Evolutionary conservation across 805 yeast genomes (phyloP).

Genomic region (Starmera caribaea): DNA sequence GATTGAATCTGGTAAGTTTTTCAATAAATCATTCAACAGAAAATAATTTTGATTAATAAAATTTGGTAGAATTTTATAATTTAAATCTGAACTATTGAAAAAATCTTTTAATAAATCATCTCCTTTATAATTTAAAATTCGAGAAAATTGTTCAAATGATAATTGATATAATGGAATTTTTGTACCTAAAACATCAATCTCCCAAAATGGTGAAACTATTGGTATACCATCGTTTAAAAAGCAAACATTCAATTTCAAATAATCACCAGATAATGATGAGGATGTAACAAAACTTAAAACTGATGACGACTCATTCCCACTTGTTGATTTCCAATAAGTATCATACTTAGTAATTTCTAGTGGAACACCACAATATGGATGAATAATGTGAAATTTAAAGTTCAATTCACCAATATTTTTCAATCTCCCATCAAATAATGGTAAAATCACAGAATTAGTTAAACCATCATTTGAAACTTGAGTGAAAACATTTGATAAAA

Average conservation of each 20-base stretch:
- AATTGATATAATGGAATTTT: conserved; percentile 54
- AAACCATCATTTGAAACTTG: conserved; percentile 24
- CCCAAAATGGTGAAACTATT: conserved; percentile 64
- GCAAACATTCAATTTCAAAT: conserved; percentile 59
- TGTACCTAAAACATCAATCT: conserved; percentile 39
- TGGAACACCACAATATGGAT: conserved; percentile 80
- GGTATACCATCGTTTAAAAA: conserved; percentile 79
- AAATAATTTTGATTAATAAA: conserved; percentile 35
- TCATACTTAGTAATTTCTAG: conserved; percentile 87
- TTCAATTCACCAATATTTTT: conserved; percentile 73
- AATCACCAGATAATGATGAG: conserved; percentile 79
- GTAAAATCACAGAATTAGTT: conserved; percentile 38
- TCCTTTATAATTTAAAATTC: conserved; percentile 19
- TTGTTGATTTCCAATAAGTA: conserved; percentile 93
- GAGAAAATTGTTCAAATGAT: conserved; percentile 22
- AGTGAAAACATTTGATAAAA: conserved; percentile 47
- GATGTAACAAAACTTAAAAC: conserved; percentile 77
- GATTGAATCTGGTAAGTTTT: conserved; percentile 43
- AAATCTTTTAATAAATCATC: conserved; percentile 10
- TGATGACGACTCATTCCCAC: conserved; percentile 28
- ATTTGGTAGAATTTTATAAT: conserved; percentile 16
- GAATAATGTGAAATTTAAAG: conserved; percentile 72
- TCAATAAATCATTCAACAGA: conserved; percentile 51
- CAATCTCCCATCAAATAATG: conserved; percentile 73
- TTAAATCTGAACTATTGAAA: conserved; percentile 11